phyloP scores from a whole-genome alignment of 1,284 basidiomycete species.

The Leccinum solheimii region DNA sequence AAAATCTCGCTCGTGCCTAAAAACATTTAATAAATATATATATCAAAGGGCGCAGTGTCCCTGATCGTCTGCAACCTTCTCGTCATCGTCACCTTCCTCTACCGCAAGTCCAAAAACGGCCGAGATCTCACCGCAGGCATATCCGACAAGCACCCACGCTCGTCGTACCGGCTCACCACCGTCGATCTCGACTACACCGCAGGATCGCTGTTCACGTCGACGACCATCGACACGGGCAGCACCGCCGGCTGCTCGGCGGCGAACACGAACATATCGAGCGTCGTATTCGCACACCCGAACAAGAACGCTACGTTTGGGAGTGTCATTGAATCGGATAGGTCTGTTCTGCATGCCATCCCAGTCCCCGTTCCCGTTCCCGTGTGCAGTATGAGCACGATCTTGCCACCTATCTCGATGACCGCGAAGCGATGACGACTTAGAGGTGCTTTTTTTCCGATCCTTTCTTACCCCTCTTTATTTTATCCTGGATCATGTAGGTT shows the following conservation, averaged over 20 bases:
- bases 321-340: background rate
- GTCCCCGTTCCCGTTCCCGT: background rate
- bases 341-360: background rate
- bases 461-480: background rate
- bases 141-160: background rate
- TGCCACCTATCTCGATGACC: background rate
- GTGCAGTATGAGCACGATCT: background rate
- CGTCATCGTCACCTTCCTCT: conserved; percentile 31
- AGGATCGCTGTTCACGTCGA: conserved; percentile 8
- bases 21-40: background rate
- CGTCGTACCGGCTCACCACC: conserved; percentile 26
- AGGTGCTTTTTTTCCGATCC: background rate
- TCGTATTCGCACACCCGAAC: background rate
- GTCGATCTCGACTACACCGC: conserved; percentile 22
- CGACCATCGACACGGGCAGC: background rate
- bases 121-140: conserved; percentile 8
- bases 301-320: conserved; percentile 9
- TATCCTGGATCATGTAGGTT: background rate
- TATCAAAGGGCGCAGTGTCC: conserved; percentile 23
- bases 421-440: background rate
- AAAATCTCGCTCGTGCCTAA: background rate
- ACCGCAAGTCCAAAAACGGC: conserved; percentile 13
- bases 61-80: conserved; percentile 37
- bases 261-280: conserved; percentile 19
- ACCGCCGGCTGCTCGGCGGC: background rate